Evolutionary conservation across 2,329 filamentous ascomycete species (phyloP), one percentile per base, ranked within the genome.

Genomic region (Pezicula carpinea): DNA sequence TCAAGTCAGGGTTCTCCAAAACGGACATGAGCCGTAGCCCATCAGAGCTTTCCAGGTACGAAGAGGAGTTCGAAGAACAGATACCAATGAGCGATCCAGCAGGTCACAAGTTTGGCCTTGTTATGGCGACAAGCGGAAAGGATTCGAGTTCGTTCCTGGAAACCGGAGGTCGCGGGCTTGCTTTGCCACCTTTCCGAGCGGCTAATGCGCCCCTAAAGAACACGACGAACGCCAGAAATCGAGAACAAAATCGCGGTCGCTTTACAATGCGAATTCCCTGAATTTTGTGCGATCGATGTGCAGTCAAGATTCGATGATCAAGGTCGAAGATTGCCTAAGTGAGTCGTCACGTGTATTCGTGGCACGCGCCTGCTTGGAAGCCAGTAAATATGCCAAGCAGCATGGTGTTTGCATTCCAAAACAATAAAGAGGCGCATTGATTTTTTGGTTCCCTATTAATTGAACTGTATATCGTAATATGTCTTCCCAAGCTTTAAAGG

Each of bases 11-110:
- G 13, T 29, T 29, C 41, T 52, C 45, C 51, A 51, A 56, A 58
- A 57, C 57, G 51, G 53, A 52, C 33, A 46, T 34, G 46, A 44
- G 43, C 43, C 44, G 31, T 44, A 39, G 31, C 11, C 5, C 26
- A 29, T 29, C 26, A 29, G 13, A 43, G 23, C 48, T 50, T 52
- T 55, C 50, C 47, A 59, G 50, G 54, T 51, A 56, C 49, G 13
- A 50, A 23, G 41, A 32, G 29, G 43, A 31, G 43, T 46, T 52
- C 45, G 52, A 50, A 48, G 51, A 50, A 56, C 47, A 39, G 31
- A 8, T 32, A 44, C 43, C 35, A 18, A 38, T 38, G 35, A 38
- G 17, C 35, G 21, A 5, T 38, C 17, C 18, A 14, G 26, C 26
- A 29, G 26, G 26, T 29, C 26, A 29, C 8, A 29, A 10, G 26